phyloP scores from a whole-genome alignment of 2,329 filamentous ascomycete species.

The Calonectria ilicicola region DNA sequence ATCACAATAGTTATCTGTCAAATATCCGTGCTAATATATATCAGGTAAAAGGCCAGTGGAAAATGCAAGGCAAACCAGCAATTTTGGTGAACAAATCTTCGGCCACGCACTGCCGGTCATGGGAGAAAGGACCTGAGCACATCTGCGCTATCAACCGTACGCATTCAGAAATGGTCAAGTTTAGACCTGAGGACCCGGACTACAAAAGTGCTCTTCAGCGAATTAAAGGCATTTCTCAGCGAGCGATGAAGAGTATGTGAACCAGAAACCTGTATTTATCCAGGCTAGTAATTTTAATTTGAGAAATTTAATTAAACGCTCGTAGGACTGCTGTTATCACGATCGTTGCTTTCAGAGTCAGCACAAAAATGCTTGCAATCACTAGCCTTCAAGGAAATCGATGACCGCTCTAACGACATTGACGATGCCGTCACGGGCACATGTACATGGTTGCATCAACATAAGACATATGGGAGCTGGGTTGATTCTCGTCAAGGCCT shows the following conservation, averaged over 20 bases:
- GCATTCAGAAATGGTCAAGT: constrained; percentile 43
- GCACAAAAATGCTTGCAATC: constrained; percentile 41
- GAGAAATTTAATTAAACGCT: no score
- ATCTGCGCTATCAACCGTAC: constrained; percentile 35
- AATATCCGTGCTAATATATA: background rate
- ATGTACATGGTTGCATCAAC: constrained; percentile 47
- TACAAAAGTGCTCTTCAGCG: background rate
- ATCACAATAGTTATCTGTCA: no score
- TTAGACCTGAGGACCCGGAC: constrained; percentile 28
- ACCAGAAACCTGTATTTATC: no score
- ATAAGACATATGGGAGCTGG: constrained; percentile 43
- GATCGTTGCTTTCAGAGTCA: no score
- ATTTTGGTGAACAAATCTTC: constrained; percentile 39
- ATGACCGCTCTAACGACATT: constrained; percentile 40
- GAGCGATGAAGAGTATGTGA: no score
- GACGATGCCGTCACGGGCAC: constrained; percentile 39
- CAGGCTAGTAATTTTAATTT: no score
- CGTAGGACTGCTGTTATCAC: no score
- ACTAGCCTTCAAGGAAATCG: constrained; percentile 46
- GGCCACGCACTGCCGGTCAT: constrained; percentile 37
- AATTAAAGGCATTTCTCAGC: no score
- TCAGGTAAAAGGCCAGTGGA: constrained; percentile 37
- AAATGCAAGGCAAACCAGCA: constrained; percentile 32
- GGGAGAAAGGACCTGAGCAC: constrained; percentile 34
- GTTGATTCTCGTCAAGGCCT: constrained; percentile 28